Evolutionary conservation across 108 stramenopile species (phyloP).

Genomic region (Skeletonema marinoi): DNA sequence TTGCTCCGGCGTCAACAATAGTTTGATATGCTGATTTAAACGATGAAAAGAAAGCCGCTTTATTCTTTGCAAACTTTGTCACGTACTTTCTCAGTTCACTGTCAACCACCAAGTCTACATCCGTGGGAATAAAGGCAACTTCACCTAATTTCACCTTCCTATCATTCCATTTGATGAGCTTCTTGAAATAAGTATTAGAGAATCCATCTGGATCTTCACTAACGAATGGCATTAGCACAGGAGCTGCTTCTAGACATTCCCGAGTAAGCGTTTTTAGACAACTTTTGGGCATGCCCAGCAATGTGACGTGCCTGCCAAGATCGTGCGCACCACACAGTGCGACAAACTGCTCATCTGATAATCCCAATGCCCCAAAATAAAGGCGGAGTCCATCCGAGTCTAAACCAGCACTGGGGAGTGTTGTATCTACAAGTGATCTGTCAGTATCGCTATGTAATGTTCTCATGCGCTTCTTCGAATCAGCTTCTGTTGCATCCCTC

Average conservation of each 20-base stretch:
- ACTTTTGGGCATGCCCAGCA: slow-evolving; percentile 56
- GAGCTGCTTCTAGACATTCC: slow-evolving; percentile 64
- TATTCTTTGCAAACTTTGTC: slow-evolving; percentile 46
- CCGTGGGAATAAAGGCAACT: slow-evolving; percentile 67
- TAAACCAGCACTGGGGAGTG: slow-evolving; percentile 57
- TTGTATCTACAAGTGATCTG: slow-evolving; percentile 50
- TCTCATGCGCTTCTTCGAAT: slow-evolving; percentile 23
- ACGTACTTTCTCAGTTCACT: slow-evolving; percentile 48
- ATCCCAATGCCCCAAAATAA: slow-evolving; percentile 57
- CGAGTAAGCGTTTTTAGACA: slow-evolving; percentile 60
- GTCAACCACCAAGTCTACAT: slow-evolving; percentile 72
- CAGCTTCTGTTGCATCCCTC: slow-evolving; percentile 39
- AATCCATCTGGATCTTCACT: slow-evolving; percentile 46
- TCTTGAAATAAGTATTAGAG: slow-evolving; percentile 52
- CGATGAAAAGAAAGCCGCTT: slow-evolving; percentile 28
- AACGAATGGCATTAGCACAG: slow-evolving; percentile 64
- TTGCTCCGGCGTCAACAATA: slow-evolving; percentile 51
- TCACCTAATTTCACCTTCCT: slow-evolving; percentile 53
- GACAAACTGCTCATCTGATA: slow-evolving; percentile 59
- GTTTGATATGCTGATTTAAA: slow-evolving; percentile 53
- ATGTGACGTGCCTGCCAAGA: slow-evolving; percentile 64
- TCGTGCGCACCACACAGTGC: slow-evolving; percentile 62
- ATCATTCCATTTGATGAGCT: slow-evolving; percentile 56
- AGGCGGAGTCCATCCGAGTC: slow-evolving; percentile 62
- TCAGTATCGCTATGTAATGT: slow-evolving; percentile 13